Conservation (phyloP, 2,329 filamentous ascomycete genomes). For the Fusarium anthophilum region DNA sequence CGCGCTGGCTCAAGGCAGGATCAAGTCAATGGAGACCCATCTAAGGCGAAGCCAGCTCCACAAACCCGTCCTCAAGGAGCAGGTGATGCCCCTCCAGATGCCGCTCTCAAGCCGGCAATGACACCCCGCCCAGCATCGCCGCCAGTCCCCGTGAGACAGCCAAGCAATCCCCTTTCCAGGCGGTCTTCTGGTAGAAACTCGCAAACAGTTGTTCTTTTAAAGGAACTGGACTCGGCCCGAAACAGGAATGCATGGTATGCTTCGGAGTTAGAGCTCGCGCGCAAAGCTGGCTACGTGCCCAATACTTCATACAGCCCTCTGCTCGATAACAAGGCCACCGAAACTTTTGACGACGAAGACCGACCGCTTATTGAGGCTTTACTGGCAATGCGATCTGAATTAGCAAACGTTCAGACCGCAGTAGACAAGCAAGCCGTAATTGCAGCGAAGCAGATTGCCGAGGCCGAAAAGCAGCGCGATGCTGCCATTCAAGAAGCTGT, state of each 20-base stretch:
- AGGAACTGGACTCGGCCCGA: conserved; percentile 85
- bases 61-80: conserved; percentile 67
- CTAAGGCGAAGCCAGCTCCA: conserved; percentile 48
- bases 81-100: conserved; percentile 74
- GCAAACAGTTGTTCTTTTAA: conserved; percentile 78
- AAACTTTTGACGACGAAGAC: conserved; percentile 91
- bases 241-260: conserved; percentile 97
- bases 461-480: conserved; percentile 94
- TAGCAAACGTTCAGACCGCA: conserved; percentile 87
- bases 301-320: conserved; percentile 75
- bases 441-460: conserved; percentile 89
- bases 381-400: conserved; percentile 87
- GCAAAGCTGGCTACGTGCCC: conserved; percentile 86
- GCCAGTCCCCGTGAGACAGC: conserved; percentile 65
- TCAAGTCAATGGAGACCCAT: conserved; percentile 38
- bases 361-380: conserved; percentile 91
- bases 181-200: conserved; percentile 69
- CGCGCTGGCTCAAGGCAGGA: conserved; percentile 52
- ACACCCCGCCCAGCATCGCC: conserved; percentile 62
- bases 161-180: conserved; percentile 67
- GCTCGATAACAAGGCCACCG: conserved; percentile 78
- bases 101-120: conserved; percentile 50
- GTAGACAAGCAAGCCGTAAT: conserved; percentile 88
- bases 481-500: conserved; percentile 93
- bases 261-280: conserved; percentile 90